A percentile compares a stretch with the other conserved stretches of the same genome.
Evolutionary conservation across 1,284 basidiomycete species (phyloP).

Genomic region (Thelephora terrestris): DNA sequence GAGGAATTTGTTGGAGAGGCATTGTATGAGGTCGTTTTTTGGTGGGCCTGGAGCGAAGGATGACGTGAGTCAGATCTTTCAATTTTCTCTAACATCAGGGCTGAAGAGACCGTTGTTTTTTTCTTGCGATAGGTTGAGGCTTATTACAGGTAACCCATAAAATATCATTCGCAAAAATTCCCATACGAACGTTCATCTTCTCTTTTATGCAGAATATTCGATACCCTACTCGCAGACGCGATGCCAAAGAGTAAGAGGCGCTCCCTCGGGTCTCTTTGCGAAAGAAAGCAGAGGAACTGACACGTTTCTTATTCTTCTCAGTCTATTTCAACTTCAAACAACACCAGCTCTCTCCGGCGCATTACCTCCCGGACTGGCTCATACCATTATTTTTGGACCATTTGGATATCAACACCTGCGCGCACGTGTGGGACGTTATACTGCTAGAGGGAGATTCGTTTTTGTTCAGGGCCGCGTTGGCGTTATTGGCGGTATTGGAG

Average conservation of each 20-base stretch:
- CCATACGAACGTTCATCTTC: slow-evolving; percentile 9
- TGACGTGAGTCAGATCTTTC: slow-evolving; percentile 51
- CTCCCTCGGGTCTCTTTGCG: not conserved
- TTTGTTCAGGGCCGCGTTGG: slow-evolving; percentile 74
- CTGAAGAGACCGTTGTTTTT: too few relatives aligned
- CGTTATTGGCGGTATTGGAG: slow-evolving; percentile 79
- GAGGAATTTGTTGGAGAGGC: slow-evolving; percentile 81
- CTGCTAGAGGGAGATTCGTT: slow-evolving; percentile 84
- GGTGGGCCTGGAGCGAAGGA: slow-evolving; percentile 59
- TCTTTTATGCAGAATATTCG: slow-evolving; percentile 62
- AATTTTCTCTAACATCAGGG: not conserved
- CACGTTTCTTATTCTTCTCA: slow-evolving; percentile 20
- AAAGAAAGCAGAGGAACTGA: not conserved
- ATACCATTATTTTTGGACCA: slow-evolving; percentile 79
- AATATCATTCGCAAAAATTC: slow-evolving; percentile 4
- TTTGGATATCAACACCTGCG: slow-evolving; percentile 80
- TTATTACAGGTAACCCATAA: slow-evolving; percentile 43
- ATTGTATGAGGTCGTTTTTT: slow-evolving; percentile 82
- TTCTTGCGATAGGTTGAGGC: slow-evolving; percentile 54
- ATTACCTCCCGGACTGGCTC: slow-evolving; percentile 76
- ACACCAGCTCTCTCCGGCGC: slow-evolving; percentile 71
- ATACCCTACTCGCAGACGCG: slow-evolving; percentile 82
- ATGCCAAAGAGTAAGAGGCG: slow-evolving; percentile 79
- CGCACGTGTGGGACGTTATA: slow-evolving; percentile 84
- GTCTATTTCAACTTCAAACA: slow-evolving; percentile 96